Conservation (phyloP, 768 basidiomycete genomes). For the Agaricus subrufescens region DNA sequence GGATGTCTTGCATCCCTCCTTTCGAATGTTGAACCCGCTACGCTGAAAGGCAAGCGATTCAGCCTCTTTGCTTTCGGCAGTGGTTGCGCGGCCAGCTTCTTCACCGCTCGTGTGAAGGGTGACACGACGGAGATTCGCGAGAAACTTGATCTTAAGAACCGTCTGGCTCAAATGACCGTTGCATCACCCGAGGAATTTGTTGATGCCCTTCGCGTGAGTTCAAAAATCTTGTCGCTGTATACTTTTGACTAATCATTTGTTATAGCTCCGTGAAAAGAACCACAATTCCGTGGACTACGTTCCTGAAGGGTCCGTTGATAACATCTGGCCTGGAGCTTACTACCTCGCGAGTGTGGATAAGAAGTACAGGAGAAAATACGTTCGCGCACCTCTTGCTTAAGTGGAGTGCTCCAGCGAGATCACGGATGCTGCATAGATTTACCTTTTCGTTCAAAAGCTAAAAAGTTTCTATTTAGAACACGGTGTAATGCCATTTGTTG, state of each 20-base stretch:
- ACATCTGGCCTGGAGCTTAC: slow-evolving; percentile 92
- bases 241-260: slow-evolving; percentile 6
- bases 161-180: slow-evolving; percentile 83
- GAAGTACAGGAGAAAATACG: slow-evolving; percentile 91
- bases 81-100: slow-evolving; percentile 95
- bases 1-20: slow-evolving; percentile 89
- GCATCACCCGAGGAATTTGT: slow-evolving; percentile 92
- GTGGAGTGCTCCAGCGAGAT: slow-evolving; percentile 8
- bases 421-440: slow-evolving; percentile 5
- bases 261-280: slow-evolving; percentile 89
- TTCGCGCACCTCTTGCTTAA: slow-evolving; percentile 39
- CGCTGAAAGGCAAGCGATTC: slow-evolving; percentile 78
- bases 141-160: slow-evolving; percentile 76
- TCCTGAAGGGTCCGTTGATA: slow-evolving; percentile 81
- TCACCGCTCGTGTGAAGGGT: slow-evolving; percentile 80
- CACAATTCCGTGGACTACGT: slow-evolving; percentile 86
- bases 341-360: slow-evolving; percentile 89
- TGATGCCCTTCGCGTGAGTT: slow-evolving; percentile 65
- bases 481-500: slow-evolving; percentile 3
- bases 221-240: slow-evolving; percentile 4
- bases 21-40: slow-evolving; percentile 62
- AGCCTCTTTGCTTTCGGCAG: slow-evolving; percentile 96
- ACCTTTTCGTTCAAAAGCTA: not conserved
- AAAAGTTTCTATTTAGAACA: slow-evolving; percentile 8
- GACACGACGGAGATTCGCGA: slow-evolving; percentile 76